Conservation (phyloP, 2,329 filamentous ascomycete genomes). For the Ceratocystis ficicola region DNA sequence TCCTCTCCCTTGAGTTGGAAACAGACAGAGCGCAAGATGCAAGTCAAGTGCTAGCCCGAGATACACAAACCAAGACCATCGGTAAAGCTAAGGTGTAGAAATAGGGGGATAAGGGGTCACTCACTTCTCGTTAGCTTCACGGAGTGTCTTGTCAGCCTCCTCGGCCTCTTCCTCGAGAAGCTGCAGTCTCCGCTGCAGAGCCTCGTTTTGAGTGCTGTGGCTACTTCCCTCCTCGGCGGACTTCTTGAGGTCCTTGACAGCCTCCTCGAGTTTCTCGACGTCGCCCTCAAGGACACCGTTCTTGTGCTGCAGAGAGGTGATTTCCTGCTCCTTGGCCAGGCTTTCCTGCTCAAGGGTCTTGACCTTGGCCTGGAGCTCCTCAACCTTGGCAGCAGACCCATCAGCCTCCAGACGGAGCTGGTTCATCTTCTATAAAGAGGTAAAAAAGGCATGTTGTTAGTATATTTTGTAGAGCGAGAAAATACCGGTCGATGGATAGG, state of each 20-base stretch:
- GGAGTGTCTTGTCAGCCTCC: conserved; percentile 87
- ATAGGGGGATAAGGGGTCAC: conserved; percentile 29
- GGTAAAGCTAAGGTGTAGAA: background rate
- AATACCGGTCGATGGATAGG: background rate
- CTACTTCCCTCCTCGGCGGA: conserved; percentile 69
- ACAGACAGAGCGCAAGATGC: background rate
- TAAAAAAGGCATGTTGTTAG: conserved; percentile 14
- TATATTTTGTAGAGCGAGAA: background rate
- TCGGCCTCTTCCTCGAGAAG: conserved; percentile 97
- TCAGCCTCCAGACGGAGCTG: conserved; percentile 89
- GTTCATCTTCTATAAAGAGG: conserved; percentile 68
- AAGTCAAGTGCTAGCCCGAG: background rate
- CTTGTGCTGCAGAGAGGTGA: conserved; percentile 91
- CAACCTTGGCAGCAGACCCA: conserved; percentile 64
- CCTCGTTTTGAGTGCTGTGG: conserved; percentile 81
- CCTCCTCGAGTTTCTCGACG: conserved; percentile 80
- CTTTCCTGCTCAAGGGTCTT: conserved; percentile 92
- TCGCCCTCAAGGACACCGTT: conserved; percentile 81
- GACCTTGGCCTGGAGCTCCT: conserved; percentile 77
- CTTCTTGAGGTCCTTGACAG: conserved; percentile 78
- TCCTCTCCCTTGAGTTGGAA: background rate
- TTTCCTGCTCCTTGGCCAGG: conserved; percentile 92
- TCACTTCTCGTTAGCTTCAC: conserved; percentile 98
- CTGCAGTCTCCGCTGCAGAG: conserved; percentile 81
- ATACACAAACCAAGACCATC: background rate